These are phyloP conservation scores for Lactifluus subvellereus DNA, from an alignment of 768 basidiomycete species.

Conservation along the genomic window DNA sequence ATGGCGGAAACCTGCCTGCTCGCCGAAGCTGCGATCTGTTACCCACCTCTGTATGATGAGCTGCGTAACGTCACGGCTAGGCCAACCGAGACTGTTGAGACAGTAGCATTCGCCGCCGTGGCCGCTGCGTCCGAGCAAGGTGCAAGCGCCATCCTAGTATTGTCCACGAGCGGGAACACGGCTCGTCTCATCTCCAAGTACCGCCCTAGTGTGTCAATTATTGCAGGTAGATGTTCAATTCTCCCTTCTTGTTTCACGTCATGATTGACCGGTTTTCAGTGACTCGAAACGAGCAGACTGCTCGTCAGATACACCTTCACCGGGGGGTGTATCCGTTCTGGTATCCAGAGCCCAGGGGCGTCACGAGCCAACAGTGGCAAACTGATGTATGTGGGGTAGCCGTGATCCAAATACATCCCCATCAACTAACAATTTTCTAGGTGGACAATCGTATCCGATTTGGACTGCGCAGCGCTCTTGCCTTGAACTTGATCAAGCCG, in stretches of 20 bases:
- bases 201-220: conserved; percentile 87
- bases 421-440: conserved; percentile 33
- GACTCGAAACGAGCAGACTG: conserved; percentile 91
- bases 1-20: conserved; percentile 99
- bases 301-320: conserved; percentile 95
- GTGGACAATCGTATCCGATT: conserved; percentile 88
- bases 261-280: conserved; percentile 42
- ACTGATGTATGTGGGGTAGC: conserved; percentile 66
- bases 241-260: background rate
- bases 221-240: conserved; percentile 63
- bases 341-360: conserved; percentile 92
- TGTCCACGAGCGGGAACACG: conserved; percentile 95
- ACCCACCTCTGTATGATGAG: conserved; percentile 90
- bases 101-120: conserved; percentile 92
- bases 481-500: conserved; percentile 79
- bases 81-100: conserved; percentile 93
- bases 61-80: conserved; percentile 70
- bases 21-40: conserved; percentile 93
- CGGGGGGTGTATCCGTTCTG: conserved; percentile 96
- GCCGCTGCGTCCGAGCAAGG: conserved; percentile 93
- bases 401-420: conserved; percentile 7
- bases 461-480: conserved; percentile 78
- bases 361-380: conserved; percentile 91
- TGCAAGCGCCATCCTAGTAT: conserved; percentile 90
- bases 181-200: conserved; percentile 96